Evolutionary conservation across 768 basidiomycete species (phyloP).

Genomic region (Gymnopilus junonius): DNA sequence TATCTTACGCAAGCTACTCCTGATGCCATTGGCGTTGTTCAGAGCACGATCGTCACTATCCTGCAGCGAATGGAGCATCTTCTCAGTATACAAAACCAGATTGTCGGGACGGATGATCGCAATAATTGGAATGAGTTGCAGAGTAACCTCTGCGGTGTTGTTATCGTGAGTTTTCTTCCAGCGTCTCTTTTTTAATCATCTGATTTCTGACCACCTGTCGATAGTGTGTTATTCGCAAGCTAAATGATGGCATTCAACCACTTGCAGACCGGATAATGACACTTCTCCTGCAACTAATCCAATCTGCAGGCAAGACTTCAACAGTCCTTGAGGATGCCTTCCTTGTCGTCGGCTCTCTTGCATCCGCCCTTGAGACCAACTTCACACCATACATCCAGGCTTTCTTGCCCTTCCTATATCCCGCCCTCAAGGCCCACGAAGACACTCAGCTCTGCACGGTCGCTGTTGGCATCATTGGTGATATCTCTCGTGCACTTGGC

Average conservation of each 20-base stretch:
- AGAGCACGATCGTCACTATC: slow-evolving; percentile 80
- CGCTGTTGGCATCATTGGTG: slow-evolving; percentile 94
- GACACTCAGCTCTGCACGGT: slow-evolving; percentile 96
- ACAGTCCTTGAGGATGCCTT: slow-evolving; percentile 97
- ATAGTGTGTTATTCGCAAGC: slow-evolving; percentile 85
- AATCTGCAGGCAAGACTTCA: slow-evolving; percentile 88
- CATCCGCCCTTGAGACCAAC: slow-evolving; percentile 75
- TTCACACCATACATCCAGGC: slow-evolving; percentile 86
- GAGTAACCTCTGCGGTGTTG: slow-evolving; percentile 90
- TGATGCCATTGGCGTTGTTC: slow-evolving; percentile 81
- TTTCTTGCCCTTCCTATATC: slow-evolving; percentile 85
- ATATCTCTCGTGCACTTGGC: slow-evolving; percentile 93
- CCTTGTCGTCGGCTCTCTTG: slow-evolving; percentile 88
- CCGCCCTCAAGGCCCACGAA: slow-evolving; percentile 90
- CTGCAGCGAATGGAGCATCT: slow-evolving; percentile 92
- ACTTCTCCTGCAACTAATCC: slow-evolving; percentile 81
- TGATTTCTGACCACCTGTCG: slow-evolving; percentile 5
- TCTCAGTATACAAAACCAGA: slow-evolving; percentile 87
- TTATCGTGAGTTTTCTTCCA: slow-evolving; percentile 62
- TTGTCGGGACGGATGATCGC: slow-evolving; percentile 92
- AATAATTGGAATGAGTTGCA: slow-evolving; percentile 99
- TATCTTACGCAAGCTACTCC: slow-evolving; percentile 80
- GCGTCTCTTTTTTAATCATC: neutral
- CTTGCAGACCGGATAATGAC: slow-evolving; percentile 97
- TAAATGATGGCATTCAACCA: slow-evolving; percentile 82